Base-by-base conservation (phyloP, 106 monocot species). In the Agapanthus africanus region DNA sequence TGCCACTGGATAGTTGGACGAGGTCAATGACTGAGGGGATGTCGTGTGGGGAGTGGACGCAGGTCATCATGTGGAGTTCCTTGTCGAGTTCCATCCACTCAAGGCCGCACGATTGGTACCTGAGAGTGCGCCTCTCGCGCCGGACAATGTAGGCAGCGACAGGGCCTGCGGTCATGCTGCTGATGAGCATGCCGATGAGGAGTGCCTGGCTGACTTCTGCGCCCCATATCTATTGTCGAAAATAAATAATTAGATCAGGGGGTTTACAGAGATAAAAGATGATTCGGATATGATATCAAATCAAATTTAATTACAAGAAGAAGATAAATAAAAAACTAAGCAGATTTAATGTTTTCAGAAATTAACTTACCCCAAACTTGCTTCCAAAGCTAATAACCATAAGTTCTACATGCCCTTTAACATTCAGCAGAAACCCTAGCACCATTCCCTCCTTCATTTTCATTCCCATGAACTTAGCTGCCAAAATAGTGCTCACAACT, bases 361-460 rank as follows among this genome's bases (percentile, higher is more conserved):
- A 22, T 3, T 16, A 30, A 71, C 49, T 26, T 60, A 77, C 71
- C 34, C 66, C 69, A 37, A 34, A 37, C 26, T 69, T 61, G 33
- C 42, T 35, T 22, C 77, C 74, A 10, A 78, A 7, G n/a, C 50
- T 37, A 11, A 87, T 59, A 70, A 83, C 16, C 40, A 92, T 75
- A 46, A 92, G 31, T 37, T 88, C 85, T 6, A 83, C 54, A 42
- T 88, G 84, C 15, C 92, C 92, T 63, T 92, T 92, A 57, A 79
- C 88, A 30, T 85, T 92, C 32, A 92, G 71, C 63, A 92, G 57
- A 40, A 88, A 71, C 1, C 88, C 92, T 0, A 92, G 68, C 7
- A 77, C 66, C 35, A 83, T 10, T 1, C 82, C 80, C 25, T 85
- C 91, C 7, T 74, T 36, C 40, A 68, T 3, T 19, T 75, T 61